Base-by-base conservation (phyloP, 306 rosid genomes). In the Pterocarpus santalinus region DNA sequence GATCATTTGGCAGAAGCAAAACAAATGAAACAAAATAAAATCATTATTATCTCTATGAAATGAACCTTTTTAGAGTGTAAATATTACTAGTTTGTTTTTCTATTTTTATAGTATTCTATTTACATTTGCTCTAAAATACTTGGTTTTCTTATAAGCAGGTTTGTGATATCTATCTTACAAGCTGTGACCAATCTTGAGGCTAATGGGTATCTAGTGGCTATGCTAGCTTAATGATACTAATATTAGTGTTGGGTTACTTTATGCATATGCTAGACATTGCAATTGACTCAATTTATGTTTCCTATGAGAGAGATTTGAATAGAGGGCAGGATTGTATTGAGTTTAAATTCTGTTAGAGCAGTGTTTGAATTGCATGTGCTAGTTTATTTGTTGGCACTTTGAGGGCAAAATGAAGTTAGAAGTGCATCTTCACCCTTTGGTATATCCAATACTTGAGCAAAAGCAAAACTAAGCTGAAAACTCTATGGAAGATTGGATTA, bases 261-360 rank as follows among this genome's bases (percentile, higher is more conserved):
- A 86, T 93, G 80, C 97, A 91, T 61, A 92, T 95, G 51, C 87
- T 95, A 53, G 97, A 95, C 73, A 86, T 88, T 55, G 99, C 89
- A 39, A 83, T 95, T 7, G 97, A 95, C 70, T 87, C 99, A 0
- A 88, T 93, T 8, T 95, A 95, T 9, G 88, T 95, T 38, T 93
- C 98, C 85, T 95, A 91, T 46, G 99, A 97, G 5, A 85, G 93
- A 61, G 98, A 95, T 77, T 81, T 89, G 69, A 98, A 93, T 81
- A 90, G 89, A 85, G 99, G 97, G 55, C 98, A 93, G 75, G 99
- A 93, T 51, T 93, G 90, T 82, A 95, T 22, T 1, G 28, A 22
- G 28, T 22, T 22, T 22, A 22, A 22, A 22, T 22, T 22, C 28
- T 22, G 28, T 22, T 22, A 22, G 28, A 22, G 28, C 1, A 1